Evolutionary conservation across 331 rosid genomes (phyloP).

Genomic region (Dryas integrifolia): DNA sequence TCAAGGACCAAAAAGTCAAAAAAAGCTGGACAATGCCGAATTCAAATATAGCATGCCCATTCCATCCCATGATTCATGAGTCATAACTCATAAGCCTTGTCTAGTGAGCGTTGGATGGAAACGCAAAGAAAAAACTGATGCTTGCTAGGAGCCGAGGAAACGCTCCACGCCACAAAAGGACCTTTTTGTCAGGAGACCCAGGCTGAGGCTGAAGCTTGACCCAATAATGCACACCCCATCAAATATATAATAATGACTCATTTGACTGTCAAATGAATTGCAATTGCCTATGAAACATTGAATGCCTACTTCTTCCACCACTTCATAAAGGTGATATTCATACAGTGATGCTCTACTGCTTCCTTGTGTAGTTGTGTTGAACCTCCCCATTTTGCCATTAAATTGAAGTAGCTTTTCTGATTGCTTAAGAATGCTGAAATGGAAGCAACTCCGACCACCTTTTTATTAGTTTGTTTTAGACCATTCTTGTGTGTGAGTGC

Average conservation of each 20-base stretch:
- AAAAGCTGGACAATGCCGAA: background rate
- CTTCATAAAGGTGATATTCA: background rate
- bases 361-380: background rate
- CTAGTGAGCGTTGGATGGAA: background rate
- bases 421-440: background rate
- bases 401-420: slow-evolving; percentile 2
- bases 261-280: background rate
- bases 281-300: background rate
- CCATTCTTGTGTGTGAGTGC: too few species aligned
- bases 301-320: background rate
- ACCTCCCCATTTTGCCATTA: background rate
- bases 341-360: background rate
- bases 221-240: background rate
- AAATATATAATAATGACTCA: slow-evolving; percentile 1
- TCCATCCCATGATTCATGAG: background rate
- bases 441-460: too few species aligned
- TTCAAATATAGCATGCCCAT: slow-evolving; percentile 5
- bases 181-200: slow-evolving; percentile 1
- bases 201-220: slow-evolving; percentile 7
- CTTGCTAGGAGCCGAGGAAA: too few species aligned
- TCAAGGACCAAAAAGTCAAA: background rate
- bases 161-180: background rate
- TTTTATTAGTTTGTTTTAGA: too few species aligned
- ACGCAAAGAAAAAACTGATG: background rate
- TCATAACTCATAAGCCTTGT: background rate